Evolutionary conservation across 2,329 filamentous ascomycete genomes (phyloP), one percentile per base, ranked within the genome.

Genomic region (Diaporthe sp.): DNA sequence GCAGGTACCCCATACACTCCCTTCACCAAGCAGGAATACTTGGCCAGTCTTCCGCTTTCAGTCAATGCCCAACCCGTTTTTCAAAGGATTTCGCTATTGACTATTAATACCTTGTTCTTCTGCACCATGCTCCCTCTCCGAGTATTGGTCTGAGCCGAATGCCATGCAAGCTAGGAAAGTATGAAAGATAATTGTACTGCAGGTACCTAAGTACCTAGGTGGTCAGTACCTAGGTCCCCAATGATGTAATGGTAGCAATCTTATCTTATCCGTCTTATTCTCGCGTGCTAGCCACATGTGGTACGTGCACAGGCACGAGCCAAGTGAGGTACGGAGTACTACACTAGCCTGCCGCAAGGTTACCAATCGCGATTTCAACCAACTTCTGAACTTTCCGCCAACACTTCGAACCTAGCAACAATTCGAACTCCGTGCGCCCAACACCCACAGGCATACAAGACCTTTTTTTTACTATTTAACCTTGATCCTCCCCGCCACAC

Each of bases 41-140:
- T 67, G 61, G 4, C 42, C 20, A 20, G 44, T 37, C 4, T 53
- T 68, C 65, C 65, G 65, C 65, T 49, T 68, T 68, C 65, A 68
- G 47, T 22, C 8, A 13, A 20, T 68, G 47, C 13, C 47, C 17
- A 12, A 28, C 28, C 65, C 47, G n/a, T 39, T 13, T 15, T 15
- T 34, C 63, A 49, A 34, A 25, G 6, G 9, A 25, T 17, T 68
- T 22, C 4, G 12, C 17, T n/a, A 34, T 28, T 53, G 3, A 39
- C 34, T 37, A 4, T 53, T 17, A 4, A 28, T 22, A 6, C 44
- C 22, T 47, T 20, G 8, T 28, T 6, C 5, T 55, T 55, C 4
- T 22, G 5, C 15, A 28, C 4, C 12, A 28, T 15, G 12, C 13
- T 13, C 5, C 13, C 13, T 4, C 51, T 28, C 20, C 13, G 51